Percentiles rank a stretch among this genome's conserved stretches.
These are phyloP conservation scores for Rhizopus stolonifer DNA, from an alignment of 371 early-diverging fungal genomes.

Conservation along the genomic window DNA sequence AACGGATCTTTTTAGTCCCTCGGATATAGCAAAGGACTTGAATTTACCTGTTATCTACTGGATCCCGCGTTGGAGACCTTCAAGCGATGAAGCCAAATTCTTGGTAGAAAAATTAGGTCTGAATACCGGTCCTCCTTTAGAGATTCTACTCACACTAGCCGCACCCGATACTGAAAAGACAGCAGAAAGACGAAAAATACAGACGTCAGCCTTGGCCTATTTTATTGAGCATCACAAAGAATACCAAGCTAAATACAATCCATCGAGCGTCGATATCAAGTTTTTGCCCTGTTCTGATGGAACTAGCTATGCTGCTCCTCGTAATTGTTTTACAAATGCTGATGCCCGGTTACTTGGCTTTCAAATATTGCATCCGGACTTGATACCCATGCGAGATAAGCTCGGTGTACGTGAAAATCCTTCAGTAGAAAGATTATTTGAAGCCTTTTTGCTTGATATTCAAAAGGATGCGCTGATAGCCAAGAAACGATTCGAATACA, in stretches of 20 bases:
- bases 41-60: conserved; percentile 75
- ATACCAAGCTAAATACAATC: conserved; percentile 52
- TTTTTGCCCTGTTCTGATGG: conserved; percentile 66
- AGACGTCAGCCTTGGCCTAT: conserved; percentile 60
- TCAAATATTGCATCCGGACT: conserved; percentile 57
- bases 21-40: conserved; percentile 57
- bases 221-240: conserved; percentile 71
- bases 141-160: conserved; percentile 53
- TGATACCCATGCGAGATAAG: conserved; percentile 58
- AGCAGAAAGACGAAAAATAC: conserved; percentile 30
- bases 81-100: conserved; percentile 61
- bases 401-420: conserved; percentile 75
- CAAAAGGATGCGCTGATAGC: conserved; percentile 48
- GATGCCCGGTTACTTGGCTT: conserved; percentile 68
- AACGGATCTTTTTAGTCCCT: conserved; percentile 70
- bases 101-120: conserved; percentile 65
- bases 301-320: conserved; percentile 47
- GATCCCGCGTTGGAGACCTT: conserved; percentile 58
- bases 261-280: conserved; percentile 41
- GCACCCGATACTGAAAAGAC: conserved; percentile 28
- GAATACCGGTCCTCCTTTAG: conserved; percentile 52
- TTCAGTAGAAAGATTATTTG: conserved; percentile 41
- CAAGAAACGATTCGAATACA: conserved; percentile 63
- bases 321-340: conserved; percentile 66
- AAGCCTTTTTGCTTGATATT: conserved; percentile 45